Evolutionary conservation across 441 rosid species (phyloP).

Genomic region (Populus hybrid): DNA sequence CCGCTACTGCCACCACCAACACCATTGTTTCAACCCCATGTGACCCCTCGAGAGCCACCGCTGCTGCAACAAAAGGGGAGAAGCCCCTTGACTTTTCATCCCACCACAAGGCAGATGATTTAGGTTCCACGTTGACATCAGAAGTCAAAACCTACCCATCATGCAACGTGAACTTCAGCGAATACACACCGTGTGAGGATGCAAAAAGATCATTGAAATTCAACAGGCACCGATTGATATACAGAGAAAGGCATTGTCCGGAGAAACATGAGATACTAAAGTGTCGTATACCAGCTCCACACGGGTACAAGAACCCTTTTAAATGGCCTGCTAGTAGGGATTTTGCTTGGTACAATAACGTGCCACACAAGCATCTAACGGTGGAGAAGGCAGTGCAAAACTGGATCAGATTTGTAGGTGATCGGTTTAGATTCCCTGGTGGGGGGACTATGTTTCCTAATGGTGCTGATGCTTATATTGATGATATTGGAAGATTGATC

Average conservation of each 20-base stretch:
- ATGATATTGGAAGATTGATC: conserved; percentile 60
- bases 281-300: conserved; percentile 78
- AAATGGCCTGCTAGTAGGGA: conserved; percentile 74
- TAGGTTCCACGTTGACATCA: background rate
- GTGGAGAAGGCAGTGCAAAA: conserved; percentile 86
- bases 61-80: background rate
- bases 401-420: conserved; percentile 70
- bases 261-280: conserved; percentile 40
- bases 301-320: conserved; percentile 69
- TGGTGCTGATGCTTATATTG: conserved; percentile 81
- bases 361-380: conserved; percentile 83
- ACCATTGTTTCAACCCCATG: conserved; percentile 9
- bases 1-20: background rate
- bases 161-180: conserved; percentile 45
- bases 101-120: conserved; percentile 24
- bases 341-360: conserved; percentile 72
- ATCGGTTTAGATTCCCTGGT: conserved; percentile 73
- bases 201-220: conserved; percentile 53
- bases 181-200: conserved; percentile 80
- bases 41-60: background rate
- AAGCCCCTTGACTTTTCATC: conserved; percentile 30
- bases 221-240: conserved; percentile 39
- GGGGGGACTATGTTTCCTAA: conserved; percentile 96
- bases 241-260: conserved; percentile 88
- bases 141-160: conserved; percentile 33